Evolutionary conservation across 768 basidiomycete genomes (phyloP), one percentile per base, ranked within the genome.

Genomic region (Leccinum subgranulosum): DNA sequence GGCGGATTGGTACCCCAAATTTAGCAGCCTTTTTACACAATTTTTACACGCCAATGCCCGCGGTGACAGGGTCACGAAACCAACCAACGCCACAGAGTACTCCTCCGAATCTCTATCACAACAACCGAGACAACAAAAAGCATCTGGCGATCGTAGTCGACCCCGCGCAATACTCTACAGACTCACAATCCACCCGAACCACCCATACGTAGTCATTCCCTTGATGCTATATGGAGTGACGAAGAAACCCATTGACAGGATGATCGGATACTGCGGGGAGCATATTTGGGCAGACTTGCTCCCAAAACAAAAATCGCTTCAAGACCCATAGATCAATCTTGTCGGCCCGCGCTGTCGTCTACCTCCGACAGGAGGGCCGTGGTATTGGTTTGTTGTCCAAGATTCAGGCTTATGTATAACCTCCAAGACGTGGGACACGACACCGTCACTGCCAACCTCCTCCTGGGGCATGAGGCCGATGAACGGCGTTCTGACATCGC

Each of bases 391-490:
- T 99, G 3, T 76, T 98, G 36, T 94, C 94, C 51, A 99, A 99
- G 74, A 91, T 99, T 57, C 84, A 91, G 33, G 97, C 97, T 14
- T 99, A 99, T n/a, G n/a, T n/a, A n/a, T 76, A 99, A 99, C 69
- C 79, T 98, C n/a, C 97, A 98, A 72, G 97, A 99, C 71, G 77
- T 99, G 51, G 97, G 97, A 0, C 92, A 98, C 69, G 97, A 98
- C 75, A 99, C 97, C n/a, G 97, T 99, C 64, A 87, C 91, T 5
- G 97, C 97, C 27, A 99, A 99, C 73, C 76, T 98, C 39, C 83
- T 97, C 81, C 85, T 99, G 29, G 97, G 97, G 2, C 92, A 97
- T 73, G 81, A 85, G 58, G 95, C 97, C 6, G 97, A 99, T 70
- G 91, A 96, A 72, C 84, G 97, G 33, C 87, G 87, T 21, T 99